Percentiles rank a stretch among this genome's conserved stretches.
Evolutionary conservation across 305 asterid species (phyloP).

Genomic region (Fraxinus sp.): DNA sequence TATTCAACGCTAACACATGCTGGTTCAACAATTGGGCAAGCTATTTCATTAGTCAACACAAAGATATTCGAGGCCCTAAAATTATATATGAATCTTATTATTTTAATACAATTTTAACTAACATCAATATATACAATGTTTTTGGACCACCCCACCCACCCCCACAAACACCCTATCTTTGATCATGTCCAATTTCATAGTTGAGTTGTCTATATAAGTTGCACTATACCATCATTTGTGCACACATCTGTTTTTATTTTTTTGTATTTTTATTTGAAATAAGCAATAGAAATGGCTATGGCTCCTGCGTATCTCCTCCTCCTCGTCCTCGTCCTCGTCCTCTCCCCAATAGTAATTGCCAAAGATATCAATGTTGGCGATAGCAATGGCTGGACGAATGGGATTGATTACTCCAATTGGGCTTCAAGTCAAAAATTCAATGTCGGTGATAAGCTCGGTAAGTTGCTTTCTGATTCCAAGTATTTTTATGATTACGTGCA

Average conservation of each 20-base stretch:
- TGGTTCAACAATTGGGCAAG: not conserved
- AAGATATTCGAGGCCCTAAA: not conserved
- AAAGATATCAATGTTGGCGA: slow-evolving; percentile 35
- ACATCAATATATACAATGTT: not conserved
- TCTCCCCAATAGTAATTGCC: slow-evolving; percentile 29
- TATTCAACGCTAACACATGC: not conserved
- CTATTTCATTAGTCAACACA: not conserved
- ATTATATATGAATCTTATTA: not conserved
- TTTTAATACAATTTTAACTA: not conserved
- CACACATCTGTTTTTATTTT: not conserved
- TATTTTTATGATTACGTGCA: not conserved
- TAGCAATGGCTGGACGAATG: slow-evolving; percentile 26
- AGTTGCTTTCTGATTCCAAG: not conserved
- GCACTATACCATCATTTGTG: not conserved
- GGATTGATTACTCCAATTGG: slow-evolving; percentile 28
- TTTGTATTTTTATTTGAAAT: not conserved
- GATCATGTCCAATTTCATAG: not conserved
- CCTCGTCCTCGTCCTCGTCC: slow-evolving; percentile 21
- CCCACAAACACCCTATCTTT: not conserved
- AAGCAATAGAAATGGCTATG: slow-evolving; percentile 16
- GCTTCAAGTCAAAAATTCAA: slow-evolving; percentile 31
- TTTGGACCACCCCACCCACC: not conserved
- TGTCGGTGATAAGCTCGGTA: slow-evolving; percentile 35
- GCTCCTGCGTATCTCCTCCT: slow-evolving; percentile 6
- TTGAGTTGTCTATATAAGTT: slow-evolving; percentile 2